A percentile compares a stretch with the other conserved stretches of the same genome.
phyloP scores from a whole-genome alignment of 2,329 filamentous ascomycete genomes.

The Paraconiothyrium brasiliense region DNA sequence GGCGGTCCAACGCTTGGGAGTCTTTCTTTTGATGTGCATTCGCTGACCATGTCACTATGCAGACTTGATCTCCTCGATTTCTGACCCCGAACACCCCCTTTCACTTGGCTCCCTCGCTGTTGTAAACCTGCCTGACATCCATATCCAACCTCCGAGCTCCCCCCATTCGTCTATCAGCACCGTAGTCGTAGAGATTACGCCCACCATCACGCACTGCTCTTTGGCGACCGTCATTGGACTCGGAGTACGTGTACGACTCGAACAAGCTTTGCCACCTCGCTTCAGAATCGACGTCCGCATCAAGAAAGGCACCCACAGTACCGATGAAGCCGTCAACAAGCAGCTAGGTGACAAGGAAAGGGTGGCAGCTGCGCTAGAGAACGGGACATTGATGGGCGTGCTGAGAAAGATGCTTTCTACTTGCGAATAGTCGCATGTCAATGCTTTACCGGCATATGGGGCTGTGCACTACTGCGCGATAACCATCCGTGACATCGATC shows the following conservation, averaged over 20 bases:
- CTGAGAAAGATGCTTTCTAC: slow-evolving; percentile 94
- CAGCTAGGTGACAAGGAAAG: slow-evolving; percentile 96
- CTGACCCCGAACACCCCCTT: slow-evolving; percentile 94
- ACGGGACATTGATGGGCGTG: slow-evolving; percentile 86
- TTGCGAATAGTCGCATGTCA: slow-evolving; percentile 64
- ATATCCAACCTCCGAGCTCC: slow-evolving; percentile 74
- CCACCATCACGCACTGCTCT: slow-evolving; percentile 96
- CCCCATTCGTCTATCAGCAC: slow-evolving; percentile 71
- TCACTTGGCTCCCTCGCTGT: slow-evolving; percentile 93
- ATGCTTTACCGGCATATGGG: background rate
- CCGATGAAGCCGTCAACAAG: slow-evolving; percentile 95
- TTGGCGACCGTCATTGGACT: slow-evolving; percentile 96
- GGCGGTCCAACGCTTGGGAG: background rate
- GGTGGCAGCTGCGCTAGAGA: slow-evolving; percentile 93
- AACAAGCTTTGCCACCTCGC: slow-evolving; percentile 88
- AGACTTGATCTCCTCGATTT: slow-evolving; percentile 95
- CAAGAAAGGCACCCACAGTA: slow-evolving; percentile 95
- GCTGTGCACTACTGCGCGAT: background rate
- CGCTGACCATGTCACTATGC: slow-evolving; percentile 35
- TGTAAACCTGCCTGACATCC: slow-evolving; percentile 94
- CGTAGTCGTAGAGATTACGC: slow-evolving; percentile 89
- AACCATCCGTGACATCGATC: background rate
- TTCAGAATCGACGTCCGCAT: slow-evolving; percentile 93
- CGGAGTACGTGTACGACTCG: slow-evolving; percentile 88
- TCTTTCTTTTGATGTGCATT: slow-evolving; percentile 1